A percentile compares a stretch with the other conserved stretches of the same genome.
Conservation (phyloP, 768 basidiomycete genomes). For the Leucogyrophana mollusca region DNA sequence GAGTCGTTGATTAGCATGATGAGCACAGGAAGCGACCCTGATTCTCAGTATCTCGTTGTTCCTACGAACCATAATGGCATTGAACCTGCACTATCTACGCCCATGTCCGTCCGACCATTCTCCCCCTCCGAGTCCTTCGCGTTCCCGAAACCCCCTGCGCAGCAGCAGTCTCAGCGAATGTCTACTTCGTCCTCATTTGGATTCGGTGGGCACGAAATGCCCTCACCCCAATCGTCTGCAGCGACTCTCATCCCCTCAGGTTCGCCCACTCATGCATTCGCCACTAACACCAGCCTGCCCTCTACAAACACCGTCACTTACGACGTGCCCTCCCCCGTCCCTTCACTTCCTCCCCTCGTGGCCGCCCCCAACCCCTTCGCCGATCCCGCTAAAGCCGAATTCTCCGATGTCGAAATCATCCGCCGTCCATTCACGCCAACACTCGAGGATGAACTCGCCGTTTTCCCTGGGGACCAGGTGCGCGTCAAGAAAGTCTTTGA, state of each 20-base stretch:
- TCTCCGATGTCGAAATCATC: constrained; percentile 47
- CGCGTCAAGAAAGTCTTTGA: constrained; percentile 55
- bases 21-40: constrained; percentile 33
- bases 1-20: constrained; percentile 41
- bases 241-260: constrained; percentile 16
- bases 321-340: constrained; percentile 5
- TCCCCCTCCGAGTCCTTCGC: constrained; percentile 65
- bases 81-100: constrained; percentile 36
- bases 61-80: constrained; percentile 13
- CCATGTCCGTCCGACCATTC: constrained; percentile 66
- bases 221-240: constrained; percentile 13
- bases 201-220: not conserved
- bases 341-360: not conserved
- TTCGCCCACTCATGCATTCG: constrained; percentile 15
- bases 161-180: not conserved
- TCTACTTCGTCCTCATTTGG: constrained; percentile 1
- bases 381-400: constrained; percentile 29
- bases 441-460: constrained; percentile 58
- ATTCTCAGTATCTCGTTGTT: constrained; percentile 41
- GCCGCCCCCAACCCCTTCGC: constrained; percentile 31
- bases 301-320: constrained; percentile 6
- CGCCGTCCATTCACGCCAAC: constrained; percentile 55
- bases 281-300: constrained; percentile 10
- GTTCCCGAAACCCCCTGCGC: constrained; percentile 63
- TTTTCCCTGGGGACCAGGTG: constrained; percentile 50